Percentiles rank a stretch among this genome's conserved stretches.
Evolutionary conservation across 2,329 filamentous ascomycete genomes (phyloP).

Genomic region (Diaporthe humulicola): DNA sequence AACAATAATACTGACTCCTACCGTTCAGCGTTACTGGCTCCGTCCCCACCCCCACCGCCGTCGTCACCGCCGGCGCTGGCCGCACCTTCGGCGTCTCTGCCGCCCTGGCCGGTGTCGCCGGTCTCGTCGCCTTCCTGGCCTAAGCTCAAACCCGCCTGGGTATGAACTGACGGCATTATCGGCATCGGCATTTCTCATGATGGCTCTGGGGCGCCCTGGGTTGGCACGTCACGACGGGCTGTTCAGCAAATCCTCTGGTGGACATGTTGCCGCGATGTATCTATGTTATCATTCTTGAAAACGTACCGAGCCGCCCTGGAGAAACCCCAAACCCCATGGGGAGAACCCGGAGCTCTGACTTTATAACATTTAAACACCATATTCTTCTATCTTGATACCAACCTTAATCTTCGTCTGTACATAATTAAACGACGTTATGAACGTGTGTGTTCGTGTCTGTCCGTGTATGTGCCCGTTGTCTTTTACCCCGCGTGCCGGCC

Average conservation of each 20-base stretch:
- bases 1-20: conserved; percentile 38
- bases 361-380: conserved; percentile 31
- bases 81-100: conserved; percentile 64
- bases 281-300: conserved; percentile 36
- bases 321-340: conserved; percentile 28
- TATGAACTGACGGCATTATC: background rate
- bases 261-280: conserved; percentile 34
- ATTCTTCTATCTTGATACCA: conserved; percentile 33
- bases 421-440: conserved; percentile 22
- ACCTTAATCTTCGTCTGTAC: conserved; percentile 22
- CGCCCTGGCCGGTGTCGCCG: conserved; percentile 67
- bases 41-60: conserved; percentile 50
- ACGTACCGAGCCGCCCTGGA: conserved; percentile 38
- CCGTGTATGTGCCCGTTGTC: background rate
- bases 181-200: conserved; percentile 55
- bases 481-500: background rate
- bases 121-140: conserved; percentile 67
- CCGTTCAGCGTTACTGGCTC: conserved; percentile 47
- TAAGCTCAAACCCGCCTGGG: conserved; percentile 52
- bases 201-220: conserved; percentile 48
- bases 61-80: conserved; percentile 65
- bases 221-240: conserved; percentile 30
- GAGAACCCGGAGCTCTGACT: conserved; percentile 34
- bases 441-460: background rate
- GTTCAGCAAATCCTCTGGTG: conserved; percentile 22